These are phyloP conservation scores for Alternaria tenuissima DNA, from an alignment of 2,329 filamentous ascomycete genomes.

Conservation along the genomic window DNA sequence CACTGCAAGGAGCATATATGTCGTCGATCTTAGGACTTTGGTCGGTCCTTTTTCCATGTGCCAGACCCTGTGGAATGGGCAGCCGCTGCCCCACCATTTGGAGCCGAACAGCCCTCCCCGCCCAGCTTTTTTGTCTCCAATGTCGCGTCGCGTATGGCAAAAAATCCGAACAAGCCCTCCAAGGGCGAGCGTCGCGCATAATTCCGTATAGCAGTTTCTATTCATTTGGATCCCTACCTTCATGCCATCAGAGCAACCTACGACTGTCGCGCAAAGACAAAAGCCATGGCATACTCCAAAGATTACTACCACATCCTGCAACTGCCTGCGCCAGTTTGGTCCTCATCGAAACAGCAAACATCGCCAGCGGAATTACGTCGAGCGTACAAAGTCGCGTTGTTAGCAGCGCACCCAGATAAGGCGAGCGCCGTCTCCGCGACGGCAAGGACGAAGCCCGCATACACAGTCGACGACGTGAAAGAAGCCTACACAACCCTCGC, in stretches of 20 bases:
- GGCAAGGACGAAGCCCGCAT: conserved; percentile 15
- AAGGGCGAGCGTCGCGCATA: conserved; percentile 2
- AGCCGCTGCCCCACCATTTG: conserved; percentile 22
- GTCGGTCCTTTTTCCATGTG: conserved; percentile 22
- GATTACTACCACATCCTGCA: conserved; percentile 43
- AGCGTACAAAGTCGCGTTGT: conserved; percentile 66
- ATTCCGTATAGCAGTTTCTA: not conserved
- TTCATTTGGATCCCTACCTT: not conserved
- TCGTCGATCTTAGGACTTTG: conserved; percentile 7
- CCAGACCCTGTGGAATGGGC: conserved; percentile 14
- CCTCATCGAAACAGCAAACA: conserved; percentile 2
- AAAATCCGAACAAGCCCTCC: conserved; percentile 4
- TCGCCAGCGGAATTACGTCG: conserved; percentile 20
- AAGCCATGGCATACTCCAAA: conserved; percentile 35
- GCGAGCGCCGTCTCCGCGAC: not conserved
- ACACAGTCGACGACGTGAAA: conserved; percentile 66
- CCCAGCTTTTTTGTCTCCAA: conserved; percentile 19
- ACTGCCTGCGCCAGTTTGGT: conserved; percentile 21
- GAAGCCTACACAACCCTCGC: conserved; percentile 65
- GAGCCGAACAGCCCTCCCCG: conserved; percentile 15
- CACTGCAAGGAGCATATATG: not conserved
- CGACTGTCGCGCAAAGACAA: not conserved
- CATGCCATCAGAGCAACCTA: not conserved
- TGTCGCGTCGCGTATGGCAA: conserved; percentile 10
- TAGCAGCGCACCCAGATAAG: conserved; percentile 69